These are phyloP conservation scores for Xylaria flabelliformis DNA, from an alignment of 495 filamentous ascomycete genomes.

Conservation along the genomic window DNA sequence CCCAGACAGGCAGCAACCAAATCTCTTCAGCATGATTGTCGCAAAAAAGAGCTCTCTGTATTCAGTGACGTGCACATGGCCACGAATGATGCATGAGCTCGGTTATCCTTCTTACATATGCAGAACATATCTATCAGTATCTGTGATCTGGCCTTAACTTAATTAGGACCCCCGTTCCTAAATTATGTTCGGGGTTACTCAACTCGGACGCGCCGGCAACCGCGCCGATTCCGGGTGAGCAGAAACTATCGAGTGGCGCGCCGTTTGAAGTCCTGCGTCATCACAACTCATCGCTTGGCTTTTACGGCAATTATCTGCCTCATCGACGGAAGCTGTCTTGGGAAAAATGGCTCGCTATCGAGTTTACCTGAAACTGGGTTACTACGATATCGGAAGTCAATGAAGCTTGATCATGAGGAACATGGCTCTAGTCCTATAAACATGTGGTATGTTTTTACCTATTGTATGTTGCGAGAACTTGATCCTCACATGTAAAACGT, in stretches of 20 bases:
- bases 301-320: not conserved
- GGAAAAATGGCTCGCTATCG: not conserved
- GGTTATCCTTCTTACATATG: constrained; percentile 7
- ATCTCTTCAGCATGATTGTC: not conserved
- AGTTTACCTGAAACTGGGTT: not conserved
- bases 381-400: not conserved
- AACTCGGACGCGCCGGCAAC: constrained; percentile 27
- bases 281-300: constrained; percentile 11
- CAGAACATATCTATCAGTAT: constrained; percentile 12
- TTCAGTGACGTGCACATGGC: not conserved
- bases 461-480: not conserved
- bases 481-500: not conserved
- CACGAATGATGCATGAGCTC: constrained; percentile 6
- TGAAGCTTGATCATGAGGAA: not conserved
- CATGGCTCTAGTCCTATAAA: not conserved
- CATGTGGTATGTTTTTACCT: not conserved
- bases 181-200: constrained; percentile 26
- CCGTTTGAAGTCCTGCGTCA: constrained; percentile 14
- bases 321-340: not conserved
- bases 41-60: not conserved
- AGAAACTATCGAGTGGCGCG: not conserved
- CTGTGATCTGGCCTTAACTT: constrained; percentile 9
- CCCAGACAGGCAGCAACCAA: not conserved
- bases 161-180: constrained; percentile 21
- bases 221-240: constrained; percentile 17